phyloP scores from a whole-genome alignment of 352 stramenopile genomes.

The Phytophthora sojae region DNA sequence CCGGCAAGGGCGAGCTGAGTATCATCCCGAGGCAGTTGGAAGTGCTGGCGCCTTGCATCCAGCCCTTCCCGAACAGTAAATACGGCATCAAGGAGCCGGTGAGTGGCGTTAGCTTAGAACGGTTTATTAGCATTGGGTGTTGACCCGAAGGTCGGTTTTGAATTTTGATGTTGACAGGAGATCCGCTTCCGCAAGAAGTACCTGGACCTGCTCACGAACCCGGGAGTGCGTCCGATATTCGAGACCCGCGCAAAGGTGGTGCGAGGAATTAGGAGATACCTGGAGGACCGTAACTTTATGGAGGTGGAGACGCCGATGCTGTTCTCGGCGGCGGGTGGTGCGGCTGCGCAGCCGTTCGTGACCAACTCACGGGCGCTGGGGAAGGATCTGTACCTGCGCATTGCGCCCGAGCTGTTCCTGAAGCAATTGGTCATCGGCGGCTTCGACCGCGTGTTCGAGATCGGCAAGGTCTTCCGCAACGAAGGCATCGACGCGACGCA shows the following conservation, averaged over 20 bases:
- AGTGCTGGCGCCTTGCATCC: constrained; percentile 96
- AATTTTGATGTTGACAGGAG: constrained; percentile 90
- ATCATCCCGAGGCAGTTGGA: constrained; percentile 86
- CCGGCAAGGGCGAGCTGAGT: constrained; percentile 85
- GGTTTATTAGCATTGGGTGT: not conserved
- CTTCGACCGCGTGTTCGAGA: constrained; percentile 99
- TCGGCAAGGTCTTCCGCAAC: constrained; percentile 99
- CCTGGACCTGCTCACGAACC: constrained; percentile 98
- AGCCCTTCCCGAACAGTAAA: constrained; percentile 90
- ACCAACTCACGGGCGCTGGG: constrained; percentile 98
- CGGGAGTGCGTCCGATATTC: constrained; percentile 94
- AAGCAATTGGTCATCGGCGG: constrained; percentile 96
- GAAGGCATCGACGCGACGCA: constrained; percentile 98
- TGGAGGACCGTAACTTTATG: constrained; percentile 80
- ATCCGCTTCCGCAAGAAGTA: constrained; percentile 99
- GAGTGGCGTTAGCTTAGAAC: constrained; percentile 8
- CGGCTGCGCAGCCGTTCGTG: constrained; percentile 97
- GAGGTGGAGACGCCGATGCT: constrained; percentile 99
- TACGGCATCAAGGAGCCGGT: constrained; percentile 94
- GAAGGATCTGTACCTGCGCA: constrained; percentile 96
- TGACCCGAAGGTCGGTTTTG: constrained; percentile 29
- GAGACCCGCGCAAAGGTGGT: constrained; percentile 91
- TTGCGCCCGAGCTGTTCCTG: constrained; percentile 98
- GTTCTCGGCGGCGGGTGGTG: constrained; percentile 97
- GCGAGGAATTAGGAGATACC: constrained; percentile 62